These are phyloP conservation scores for Camellia lanceoleosa DNA, from an alignment of 148 eudicot genomes.

Conservation along the genomic window DNA sequence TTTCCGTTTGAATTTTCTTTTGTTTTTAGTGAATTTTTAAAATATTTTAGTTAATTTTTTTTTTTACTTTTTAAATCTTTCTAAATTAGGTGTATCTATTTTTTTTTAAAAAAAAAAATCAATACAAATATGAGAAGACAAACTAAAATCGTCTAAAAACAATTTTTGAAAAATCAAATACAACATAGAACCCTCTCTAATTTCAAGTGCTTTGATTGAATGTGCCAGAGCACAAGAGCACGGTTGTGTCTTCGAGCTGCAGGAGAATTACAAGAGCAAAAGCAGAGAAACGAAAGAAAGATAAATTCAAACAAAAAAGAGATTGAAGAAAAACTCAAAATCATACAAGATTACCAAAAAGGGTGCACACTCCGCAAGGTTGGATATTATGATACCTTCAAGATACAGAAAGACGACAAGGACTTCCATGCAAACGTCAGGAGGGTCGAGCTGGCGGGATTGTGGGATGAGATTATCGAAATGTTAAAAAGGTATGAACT, in stretches of 20 bases:
- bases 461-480: conserved; percentile 92
- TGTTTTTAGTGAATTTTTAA: no score
- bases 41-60: no score
- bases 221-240: conserved; percentile 68
- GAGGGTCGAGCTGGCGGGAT: conserved; percentile 74
- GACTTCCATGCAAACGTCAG: conserved; percentile 71
- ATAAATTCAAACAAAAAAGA: conserved; percentile 45
- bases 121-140: no score
- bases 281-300: conserved; percentile 44
- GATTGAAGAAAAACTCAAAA: conserved; percentile 40
- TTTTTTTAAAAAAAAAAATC: no score
- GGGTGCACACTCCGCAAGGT: conserved; percentile 41
- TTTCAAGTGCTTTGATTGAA: conserved; percentile 9
- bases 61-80: no score
- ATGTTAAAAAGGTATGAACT: conserved; percentile 72
- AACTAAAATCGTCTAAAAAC: no score
- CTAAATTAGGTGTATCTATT: no score
- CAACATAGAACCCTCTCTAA: not conserved
- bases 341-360: conserved; percentile 49
- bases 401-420: conserved; percentile 42
- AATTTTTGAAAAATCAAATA: no score
- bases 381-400: conserved; percentile 85
- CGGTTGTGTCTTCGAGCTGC: conserved; percentile 81
- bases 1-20: no score
- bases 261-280: conserved; percentile 68